Evolutionary conservation across 116 monocot genomes (phyloP).

Genomic region (Iris pallida): DNA sequence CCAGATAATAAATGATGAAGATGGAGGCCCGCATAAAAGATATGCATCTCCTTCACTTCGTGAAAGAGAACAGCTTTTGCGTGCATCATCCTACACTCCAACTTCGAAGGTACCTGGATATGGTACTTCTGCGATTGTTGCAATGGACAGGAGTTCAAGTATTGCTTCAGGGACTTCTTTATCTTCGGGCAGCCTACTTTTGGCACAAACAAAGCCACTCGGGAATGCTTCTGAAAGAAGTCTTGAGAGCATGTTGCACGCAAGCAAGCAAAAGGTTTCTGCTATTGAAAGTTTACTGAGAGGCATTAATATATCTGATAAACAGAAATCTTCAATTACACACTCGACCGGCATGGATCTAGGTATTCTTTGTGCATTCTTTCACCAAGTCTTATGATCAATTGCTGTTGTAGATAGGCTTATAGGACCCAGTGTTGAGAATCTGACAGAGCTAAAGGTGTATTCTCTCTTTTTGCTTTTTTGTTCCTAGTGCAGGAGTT

Average conservation of each 20-base stretch:
- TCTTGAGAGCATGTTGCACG: constrained; percentile 76
- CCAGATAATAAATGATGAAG: constrained; percentile 92
- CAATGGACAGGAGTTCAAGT: constrained; percentile 81
- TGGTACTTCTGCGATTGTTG: constrained; percentile 89
- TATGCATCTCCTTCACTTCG: constrained; percentile 85
- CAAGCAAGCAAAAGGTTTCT: constrained; percentile 94
- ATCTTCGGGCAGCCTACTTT: constrained; percentile 34
- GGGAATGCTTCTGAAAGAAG: constrained; percentile 70
- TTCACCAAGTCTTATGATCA: neutral
- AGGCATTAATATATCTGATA: constrained; percentile 70
- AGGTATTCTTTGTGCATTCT: constrained; percentile 51
- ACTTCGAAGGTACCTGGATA: constrained; percentile 55
- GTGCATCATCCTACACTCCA: constrained; percentile 32
- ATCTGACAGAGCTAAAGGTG: neutral
- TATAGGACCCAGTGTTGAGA: too few species aligned
- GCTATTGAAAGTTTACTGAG: constrained; percentile 95
- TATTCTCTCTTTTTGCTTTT: constrained; percentile 13
- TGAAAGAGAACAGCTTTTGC: constrained; percentile 67
- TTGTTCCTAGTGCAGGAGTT: constrained; percentile 88
- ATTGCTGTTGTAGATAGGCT: neutral
- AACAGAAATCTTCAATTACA: constrained; percentile 38
- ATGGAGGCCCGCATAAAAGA: constrained; percentile 90
- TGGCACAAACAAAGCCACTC: constrained; percentile 51
- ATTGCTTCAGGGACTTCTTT: constrained; percentile 50
- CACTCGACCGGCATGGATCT: constrained; percentile 84